These are phyloP conservation scores for Neckera pumila DNA, from an alignment of 225 moss, liverwort and hornwort genomes.

Conservation along the genomic window DNA sequence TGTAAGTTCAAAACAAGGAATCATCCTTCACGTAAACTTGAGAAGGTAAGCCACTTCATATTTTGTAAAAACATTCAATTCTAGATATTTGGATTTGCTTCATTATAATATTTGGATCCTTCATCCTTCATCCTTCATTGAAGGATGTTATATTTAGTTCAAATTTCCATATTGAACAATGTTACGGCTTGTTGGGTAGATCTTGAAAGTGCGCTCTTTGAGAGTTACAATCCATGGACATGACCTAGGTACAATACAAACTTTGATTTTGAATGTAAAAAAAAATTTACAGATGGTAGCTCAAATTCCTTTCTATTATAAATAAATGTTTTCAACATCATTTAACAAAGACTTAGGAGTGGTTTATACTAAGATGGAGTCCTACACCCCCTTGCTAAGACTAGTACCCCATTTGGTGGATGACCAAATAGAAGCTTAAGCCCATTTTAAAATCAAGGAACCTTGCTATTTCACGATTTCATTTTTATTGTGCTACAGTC, in stretches of 20 bases:
- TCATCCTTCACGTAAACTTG: rapidly evolving
- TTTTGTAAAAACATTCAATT: background rate
- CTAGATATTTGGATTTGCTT: background rate
- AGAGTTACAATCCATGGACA: rapidly evolving
- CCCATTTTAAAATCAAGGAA: background rate
- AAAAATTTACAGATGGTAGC: too few relatives aligned
- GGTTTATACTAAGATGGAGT: background rate
- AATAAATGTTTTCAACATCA: background rate
- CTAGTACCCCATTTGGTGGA: background rate
- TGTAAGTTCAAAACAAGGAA: background rate
- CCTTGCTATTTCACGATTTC: background rate
- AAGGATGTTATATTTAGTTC: too few relatives aligned
- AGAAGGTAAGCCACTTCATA: background rate
- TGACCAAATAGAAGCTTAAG: background rate
- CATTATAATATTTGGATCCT: background rate
- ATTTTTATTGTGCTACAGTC: background rate
- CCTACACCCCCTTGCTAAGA: background rate
- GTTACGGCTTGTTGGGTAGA: background rate
- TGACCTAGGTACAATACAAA: background rate
- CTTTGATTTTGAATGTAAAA: background rate
- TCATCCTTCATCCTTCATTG: background rate
- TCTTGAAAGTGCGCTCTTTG: background rate
- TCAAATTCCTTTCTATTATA: background rate
- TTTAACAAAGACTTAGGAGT: background rate
- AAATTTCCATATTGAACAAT: background rate